phyloP scores from a whole-genome alignment of 2,329 filamentous ascomycete genomes.

The Harringtonia lauricola region DNA sequence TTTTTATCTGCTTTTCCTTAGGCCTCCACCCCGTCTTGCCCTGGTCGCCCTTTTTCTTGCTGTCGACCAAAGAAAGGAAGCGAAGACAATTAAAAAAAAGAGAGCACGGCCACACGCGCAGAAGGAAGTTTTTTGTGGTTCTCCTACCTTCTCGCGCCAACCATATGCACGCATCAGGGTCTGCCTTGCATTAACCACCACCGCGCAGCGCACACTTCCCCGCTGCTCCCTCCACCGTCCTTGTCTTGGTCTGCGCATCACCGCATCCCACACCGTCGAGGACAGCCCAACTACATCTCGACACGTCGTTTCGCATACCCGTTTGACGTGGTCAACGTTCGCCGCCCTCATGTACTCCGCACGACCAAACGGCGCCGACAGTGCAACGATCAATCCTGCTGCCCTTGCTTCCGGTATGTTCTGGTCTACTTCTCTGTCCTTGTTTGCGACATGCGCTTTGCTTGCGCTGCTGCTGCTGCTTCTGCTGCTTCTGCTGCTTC shows the following conservation, averaged over 20 bases:
- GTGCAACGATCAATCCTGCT: constrained; percentile 84
- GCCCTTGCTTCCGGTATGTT: constrained; percentile 72
- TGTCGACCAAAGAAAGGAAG: neutral
- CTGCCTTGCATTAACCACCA: constrained; percentile 26
- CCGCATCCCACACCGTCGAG: constrained; percentile 14
- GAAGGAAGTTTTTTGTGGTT: neutral
- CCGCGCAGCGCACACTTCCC: constrained; percentile 23
- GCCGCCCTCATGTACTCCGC: constrained; percentile 45
- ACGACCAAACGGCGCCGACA: constrained; percentile 65
- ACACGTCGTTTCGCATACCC: constrained; percentile 47
- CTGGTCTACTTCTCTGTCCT: neutral
- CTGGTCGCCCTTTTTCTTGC: neutral
- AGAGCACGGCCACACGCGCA: neutral
- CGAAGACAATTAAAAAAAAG: neutral
- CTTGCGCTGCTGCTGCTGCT: neutral
- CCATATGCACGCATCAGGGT: constrained; percentile 37
- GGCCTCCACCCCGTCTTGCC: neutral
- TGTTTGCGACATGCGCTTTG: neutral
- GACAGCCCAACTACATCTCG: constrained; percentile 47
- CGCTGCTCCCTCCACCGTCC: constrained; percentile 14
- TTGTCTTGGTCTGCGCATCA: constrained; percentile 16
- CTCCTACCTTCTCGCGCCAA: constrained; percentile 23
- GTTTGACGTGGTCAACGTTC: constrained; percentile 29
- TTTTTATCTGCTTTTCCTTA: neutral
- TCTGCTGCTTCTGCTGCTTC: neutral